Percentiles rank a stretch among this genome's conserved stretches.
Evolutionary conservation across 2,329 filamentous ascomycete species (phyloP).

Genomic region (Daldinia eschscholtzii): DNA sequence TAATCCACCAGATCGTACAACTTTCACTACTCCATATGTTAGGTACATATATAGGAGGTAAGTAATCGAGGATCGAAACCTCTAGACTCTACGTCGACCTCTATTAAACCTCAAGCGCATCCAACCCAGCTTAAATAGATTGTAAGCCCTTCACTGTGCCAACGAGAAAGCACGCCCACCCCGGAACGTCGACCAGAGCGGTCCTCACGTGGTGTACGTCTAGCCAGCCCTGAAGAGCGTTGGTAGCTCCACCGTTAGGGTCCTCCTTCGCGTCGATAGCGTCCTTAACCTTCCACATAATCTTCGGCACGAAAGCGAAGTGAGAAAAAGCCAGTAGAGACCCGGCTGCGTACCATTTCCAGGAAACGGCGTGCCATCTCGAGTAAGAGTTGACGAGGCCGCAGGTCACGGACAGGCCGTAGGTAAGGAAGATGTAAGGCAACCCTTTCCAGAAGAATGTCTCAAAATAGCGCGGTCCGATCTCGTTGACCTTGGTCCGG

Average conservation of each 20-base stretch:
- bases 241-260: conserved; percentile 41
- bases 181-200: conserved; percentile 49
- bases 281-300: conserved; percentile 49
- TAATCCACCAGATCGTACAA: neutral
- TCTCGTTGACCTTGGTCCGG: conserved; percentile 50
- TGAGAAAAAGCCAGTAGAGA: conserved; percentile 50
- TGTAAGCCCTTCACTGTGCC: conserved; percentile 48
- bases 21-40: neutral
- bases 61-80: no score
- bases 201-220: conserved; percentile 49
- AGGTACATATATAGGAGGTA: no score
- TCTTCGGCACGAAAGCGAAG: conserved; percentile 51
- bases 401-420: conserved; percentile 47
- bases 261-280: conserved; percentile 47
- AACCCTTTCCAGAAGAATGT: conserved; percentile 55
- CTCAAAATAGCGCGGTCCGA: conserved; percentile 60
- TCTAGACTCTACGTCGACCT: no score
- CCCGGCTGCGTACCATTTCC: conserved; percentile 51
- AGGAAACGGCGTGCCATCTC: conserved; percentile 35
- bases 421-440: conserved; percentile 48
- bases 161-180: conserved; percentile 51
- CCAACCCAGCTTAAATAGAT: conserved; percentile 23
- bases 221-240: conserved; percentile 49
- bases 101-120: neutral
- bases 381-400: conserved; percentile 49